A percentile compares a stretch with the other conserved stretches of the same genome.
These are phyloP conservation scores for Zasmidium angulare DNA, from an alignment of 2,329 filamentous ascomycete genomes.

Conservation along the genomic window DNA sequence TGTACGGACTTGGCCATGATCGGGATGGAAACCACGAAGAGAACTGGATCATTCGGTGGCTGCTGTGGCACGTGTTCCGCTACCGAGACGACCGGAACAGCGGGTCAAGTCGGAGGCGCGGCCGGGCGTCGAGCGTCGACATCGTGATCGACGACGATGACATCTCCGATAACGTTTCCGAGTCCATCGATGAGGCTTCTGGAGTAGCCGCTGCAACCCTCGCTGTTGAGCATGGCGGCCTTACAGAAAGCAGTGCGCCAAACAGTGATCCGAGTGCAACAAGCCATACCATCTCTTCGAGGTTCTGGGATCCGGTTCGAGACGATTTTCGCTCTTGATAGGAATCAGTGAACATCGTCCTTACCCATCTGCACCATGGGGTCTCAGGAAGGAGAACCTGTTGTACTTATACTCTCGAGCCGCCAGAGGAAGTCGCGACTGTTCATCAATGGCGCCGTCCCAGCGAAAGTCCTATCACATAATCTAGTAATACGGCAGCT, in stretches of 20 bases:
- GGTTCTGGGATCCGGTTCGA: conserved; percentile 11
- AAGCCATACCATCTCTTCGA: not conserved
- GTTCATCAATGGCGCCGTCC: too few relatives aligned
- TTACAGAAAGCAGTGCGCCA: not conserved
- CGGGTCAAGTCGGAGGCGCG: not conserved
- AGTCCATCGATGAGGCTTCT: not conserved
- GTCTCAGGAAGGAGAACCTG: too few relatives aligned
- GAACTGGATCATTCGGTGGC: conserved; percentile 51
- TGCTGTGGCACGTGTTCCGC: conserved; percentile 47
- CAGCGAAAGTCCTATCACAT: too few relatives aligned
- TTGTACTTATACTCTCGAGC: too few relatives aligned
- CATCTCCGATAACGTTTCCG: not conserved
- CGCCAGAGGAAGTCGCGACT: too few relatives aligned
- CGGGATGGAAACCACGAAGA: conserved; percentile 37
- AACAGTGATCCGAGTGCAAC: not conserved
- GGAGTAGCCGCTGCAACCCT: not conserved
- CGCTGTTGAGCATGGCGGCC: not conserved
- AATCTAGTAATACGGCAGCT: too few relatives aligned
- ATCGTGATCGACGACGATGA: not conserved
- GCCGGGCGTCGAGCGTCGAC: not conserved
- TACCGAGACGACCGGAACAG: conserved; percentile 41
- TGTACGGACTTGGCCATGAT: conserved; percentile 43
- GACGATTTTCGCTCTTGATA: conserved; percentile 7
- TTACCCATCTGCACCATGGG: too few relatives aligned
- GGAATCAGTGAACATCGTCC: too few relatives aligned